Conservation (phyloP, 495 filamentous ascomycete genomes). For the Acidiella bohemica region DNA sequence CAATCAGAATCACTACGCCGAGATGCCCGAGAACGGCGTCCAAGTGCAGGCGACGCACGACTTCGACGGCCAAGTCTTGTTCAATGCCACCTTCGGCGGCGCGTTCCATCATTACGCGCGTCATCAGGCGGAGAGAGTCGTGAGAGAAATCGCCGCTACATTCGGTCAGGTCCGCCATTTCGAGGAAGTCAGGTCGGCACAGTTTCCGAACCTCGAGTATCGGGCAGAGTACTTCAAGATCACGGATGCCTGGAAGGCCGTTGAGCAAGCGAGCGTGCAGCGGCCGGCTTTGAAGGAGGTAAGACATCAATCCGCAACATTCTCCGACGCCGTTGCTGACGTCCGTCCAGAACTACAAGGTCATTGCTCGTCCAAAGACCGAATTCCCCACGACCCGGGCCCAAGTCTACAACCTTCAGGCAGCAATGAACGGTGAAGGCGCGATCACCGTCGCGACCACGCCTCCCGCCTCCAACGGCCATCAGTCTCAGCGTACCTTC, state of each 20-base stretch:
- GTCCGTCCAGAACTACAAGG: slow-evolving; percentile 2
- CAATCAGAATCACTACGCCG: slow-evolving; percentile 12
- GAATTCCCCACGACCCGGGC: no score
- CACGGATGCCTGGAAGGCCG: slow-evolving; percentile 6
- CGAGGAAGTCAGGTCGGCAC: background rate
- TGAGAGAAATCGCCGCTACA: slow-evolving; percentile 2
- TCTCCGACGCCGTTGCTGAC: background rate
- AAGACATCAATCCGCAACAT: background rate
- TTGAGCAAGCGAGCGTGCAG: background rate
- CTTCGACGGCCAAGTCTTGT: slow-evolving; percentile 16
- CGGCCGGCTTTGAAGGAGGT: background rate
- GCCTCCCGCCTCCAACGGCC: no score
- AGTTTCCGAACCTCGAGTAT: slow-evolving; percentile 6
- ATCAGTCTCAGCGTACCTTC: no score
- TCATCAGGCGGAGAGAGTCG: background rate
- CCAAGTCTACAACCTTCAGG: slow-evolving; percentile 1
- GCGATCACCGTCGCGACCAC: background rate
- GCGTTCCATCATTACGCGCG: slow-evolving; percentile 1
- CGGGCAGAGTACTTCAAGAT: slow-evolving; percentile 19
- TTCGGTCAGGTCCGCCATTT: slow-evolving; percentile 13
- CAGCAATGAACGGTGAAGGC: background rate
- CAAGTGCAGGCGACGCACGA: background rate
- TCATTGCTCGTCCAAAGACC: slow-evolving; percentile 1
- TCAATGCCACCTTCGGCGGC: slow-evolving; percentile 3
- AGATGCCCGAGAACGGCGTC: background rate